Evolutionary conservation across 176 grass and related monocot species (phyloP).

Genomic region (Aegilops bicornis): DNA sequence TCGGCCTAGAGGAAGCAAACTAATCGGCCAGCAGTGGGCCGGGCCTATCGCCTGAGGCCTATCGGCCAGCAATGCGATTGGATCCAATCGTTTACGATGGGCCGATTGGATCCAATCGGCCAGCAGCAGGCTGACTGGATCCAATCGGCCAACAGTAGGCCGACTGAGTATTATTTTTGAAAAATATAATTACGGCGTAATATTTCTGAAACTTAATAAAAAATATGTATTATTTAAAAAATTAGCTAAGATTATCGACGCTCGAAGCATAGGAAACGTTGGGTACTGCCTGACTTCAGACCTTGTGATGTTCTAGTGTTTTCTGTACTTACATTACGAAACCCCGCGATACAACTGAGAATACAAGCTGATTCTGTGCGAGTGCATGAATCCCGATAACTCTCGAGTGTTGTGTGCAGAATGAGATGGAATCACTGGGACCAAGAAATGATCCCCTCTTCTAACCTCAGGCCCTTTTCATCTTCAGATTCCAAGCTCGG

Average conservation of each 20-base stretch:
- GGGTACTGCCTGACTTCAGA: background rate
- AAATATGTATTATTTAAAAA: no score
- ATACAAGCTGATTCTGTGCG: background rate
- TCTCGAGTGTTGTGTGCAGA: background rate
- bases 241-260: background rate
- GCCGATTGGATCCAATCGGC: no score
- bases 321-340: background rate
- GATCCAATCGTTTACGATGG: no score
- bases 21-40: no score
- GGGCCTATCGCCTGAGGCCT: no score
- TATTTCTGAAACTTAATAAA: no score
- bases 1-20: no score
- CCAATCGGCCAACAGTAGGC: no score
- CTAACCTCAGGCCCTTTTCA: background rate
- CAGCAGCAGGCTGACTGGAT: no score
- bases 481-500: background rate
- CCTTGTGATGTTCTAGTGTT: background rate
- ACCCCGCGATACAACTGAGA: background rate
- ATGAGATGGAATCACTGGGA: background rate
- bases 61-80: no score
- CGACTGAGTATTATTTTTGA: no score
- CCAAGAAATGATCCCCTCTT: background rate
- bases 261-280: background rate
- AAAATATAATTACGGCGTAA: no score
- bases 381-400: background rate